These are phyloP conservation scores for Claviceps sp. DNA, from an alignment of 2,329 filamentous ascomycete genomes.

Conservation along the genomic window DNA sequence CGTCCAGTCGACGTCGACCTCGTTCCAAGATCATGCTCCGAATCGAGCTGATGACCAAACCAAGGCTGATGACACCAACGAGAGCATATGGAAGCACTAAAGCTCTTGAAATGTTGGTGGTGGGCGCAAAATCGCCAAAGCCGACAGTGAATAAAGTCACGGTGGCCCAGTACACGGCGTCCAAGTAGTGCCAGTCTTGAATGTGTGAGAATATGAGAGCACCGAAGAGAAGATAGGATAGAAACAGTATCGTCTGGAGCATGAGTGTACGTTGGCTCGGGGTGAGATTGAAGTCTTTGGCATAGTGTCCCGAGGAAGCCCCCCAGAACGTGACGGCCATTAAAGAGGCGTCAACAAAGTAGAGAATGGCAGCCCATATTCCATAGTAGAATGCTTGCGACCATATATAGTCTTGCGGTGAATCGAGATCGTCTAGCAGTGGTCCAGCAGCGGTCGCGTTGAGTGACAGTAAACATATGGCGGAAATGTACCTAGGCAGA, in stretches of 20 bases:
- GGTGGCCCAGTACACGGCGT: slow-evolving; percentile 69
- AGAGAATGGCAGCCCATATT: slow-evolving; percentile 64
- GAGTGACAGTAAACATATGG: slow-evolving; percentile 53
- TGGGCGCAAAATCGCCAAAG: slow-evolving; percentile 41
- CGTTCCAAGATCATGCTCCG: slow-evolving; percentile 50
- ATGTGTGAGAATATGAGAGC: slow-evolving; percentile 61
- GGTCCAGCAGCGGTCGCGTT: slow-evolving; percentile 51
- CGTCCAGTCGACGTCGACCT: slow-evolving; percentile 38
- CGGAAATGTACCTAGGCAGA: slow-evolving; percentile 37
- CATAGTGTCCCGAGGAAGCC: slow-evolving; percentile 56
- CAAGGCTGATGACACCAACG: slow-evolving; percentile 70
- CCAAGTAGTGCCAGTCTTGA: slow-evolving; percentile 63
- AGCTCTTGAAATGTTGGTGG: slow-evolving; percentile 45
- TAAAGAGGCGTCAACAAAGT: slow-evolving; percentile 64
- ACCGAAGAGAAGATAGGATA: slow-evolving; percentile 68
- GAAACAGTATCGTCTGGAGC: slow-evolving; percentile 76
- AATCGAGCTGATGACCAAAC: slow-evolving; percentile 71
- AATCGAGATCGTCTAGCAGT: slow-evolving; percentile 24
- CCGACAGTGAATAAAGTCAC: slow-evolving; percentile 55
- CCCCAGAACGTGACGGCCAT: slow-evolving; percentile 71
- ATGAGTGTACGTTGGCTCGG: slow-evolving; percentile 77
- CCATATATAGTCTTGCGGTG: slow-evolving; percentile 41
- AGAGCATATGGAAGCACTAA: slow-evolving; percentile 76
- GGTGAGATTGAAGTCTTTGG: slow-evolving; percentile 65
- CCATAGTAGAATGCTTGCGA: slow-evolving; percentile 84